Evolutionary conservation across 2,329 filamentous ascomycete genomes (phyloP).

Genomic region (Neocatenulostroma microsporum): DNA sequence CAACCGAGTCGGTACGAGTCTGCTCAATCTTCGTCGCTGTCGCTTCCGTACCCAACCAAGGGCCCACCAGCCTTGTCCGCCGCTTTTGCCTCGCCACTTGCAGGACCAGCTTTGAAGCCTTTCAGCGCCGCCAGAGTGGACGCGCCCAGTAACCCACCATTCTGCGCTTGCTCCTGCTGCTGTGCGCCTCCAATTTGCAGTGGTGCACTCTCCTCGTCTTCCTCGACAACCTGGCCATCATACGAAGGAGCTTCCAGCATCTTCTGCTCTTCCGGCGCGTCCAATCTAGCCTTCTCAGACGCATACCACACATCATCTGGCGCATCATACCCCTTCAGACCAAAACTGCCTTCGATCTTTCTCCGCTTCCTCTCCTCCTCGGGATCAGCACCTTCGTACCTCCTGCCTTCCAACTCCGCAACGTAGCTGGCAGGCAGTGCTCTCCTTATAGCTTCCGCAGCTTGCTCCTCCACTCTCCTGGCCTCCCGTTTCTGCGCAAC

Average conservation of each 20-base stretch:
- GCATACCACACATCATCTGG: conserved; percentile 93
- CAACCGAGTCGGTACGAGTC: too few relatives aligned
- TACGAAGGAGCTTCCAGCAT: conserved; percentile 45
- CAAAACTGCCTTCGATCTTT: conserved; percentile 83
- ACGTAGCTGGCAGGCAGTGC: conserved; percentile 86
- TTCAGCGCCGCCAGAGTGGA: conserved; percentile 75
- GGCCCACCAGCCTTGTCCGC: conserved; percentile 56
- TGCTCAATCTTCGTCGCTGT: conserved; percentile 77
- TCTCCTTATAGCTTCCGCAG: conserved; percentile 82
- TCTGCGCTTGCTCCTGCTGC: conserved; percentile 31
- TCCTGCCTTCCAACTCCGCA: conserved; percentile 81
- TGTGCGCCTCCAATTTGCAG: conserved; percentile 40
- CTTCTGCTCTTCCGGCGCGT: conserved; percentile 55
- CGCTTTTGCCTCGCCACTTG: conserved; percentile 40
- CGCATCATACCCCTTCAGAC: conserved; percentile 83
- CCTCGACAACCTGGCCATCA: conserved; percentile 42
- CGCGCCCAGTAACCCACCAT: conserved; percentile 67
- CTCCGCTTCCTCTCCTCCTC: conserved; percentile 72
- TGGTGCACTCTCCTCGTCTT: conserved; percentile 18
- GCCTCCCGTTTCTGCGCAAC: conserved; percentile 90
- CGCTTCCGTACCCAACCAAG: conserved; percentile 82
- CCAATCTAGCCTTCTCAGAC: conserved; percentile 60
- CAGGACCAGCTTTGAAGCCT: conserved; percentile 38
- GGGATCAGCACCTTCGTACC: conserved; percentile 50
- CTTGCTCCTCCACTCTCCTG: conserved; percentile 84